phyloP scores from a whole-genome alignment of 108 stramenopile genomes.

The Cyclotella choctawhatcheeana region DNA sequence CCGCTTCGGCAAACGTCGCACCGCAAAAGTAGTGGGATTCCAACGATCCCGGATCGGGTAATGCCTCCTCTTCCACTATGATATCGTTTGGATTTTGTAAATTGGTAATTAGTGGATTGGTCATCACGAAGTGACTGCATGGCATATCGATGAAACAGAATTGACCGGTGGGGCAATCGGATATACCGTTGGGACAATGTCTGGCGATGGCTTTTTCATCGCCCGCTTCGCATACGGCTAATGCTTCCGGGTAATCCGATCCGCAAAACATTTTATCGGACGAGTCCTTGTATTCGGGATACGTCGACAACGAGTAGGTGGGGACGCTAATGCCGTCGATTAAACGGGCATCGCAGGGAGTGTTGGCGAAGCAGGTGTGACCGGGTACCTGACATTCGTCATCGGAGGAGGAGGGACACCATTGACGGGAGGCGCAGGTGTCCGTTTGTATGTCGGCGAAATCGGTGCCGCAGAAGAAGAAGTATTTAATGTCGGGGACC shows the following conservation, averaged over 20 bases:
- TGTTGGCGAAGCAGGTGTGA: conserved; percentile 57
- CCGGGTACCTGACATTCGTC: conserved; percentile 47
- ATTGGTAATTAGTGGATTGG: conserved; percentile 20
- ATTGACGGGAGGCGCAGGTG: conserved; percentile 48
- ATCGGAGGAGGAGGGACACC: conserved; percentile 43
- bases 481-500: conserved; percentile 28
- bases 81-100: conserved; percentile 18
- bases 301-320: conserved; percentile 32
- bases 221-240: conserved; percentile 27
- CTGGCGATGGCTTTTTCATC: conserved; percentile 21
- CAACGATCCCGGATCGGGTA: conserved; percentile 39
- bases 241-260: conserved; percentile 27
- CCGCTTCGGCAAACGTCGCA: conserved; percentile 32
- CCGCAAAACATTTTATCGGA: conserved; percentile 55
- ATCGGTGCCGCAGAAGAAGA: conserved; percentile 52
- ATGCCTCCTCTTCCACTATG: not conserved
- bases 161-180: conserved; percentile 25
- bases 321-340: conserved; percentile 32
- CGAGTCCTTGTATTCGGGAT: conserved; percentile 33
- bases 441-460: conserved; percentile 52
- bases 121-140: conserved; percentile 49
- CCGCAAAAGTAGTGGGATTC: conserved; percentile 41
- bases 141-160: conserved; percentile 48
- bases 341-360: conserved; percentile 45
- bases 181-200: conserved; percentile 41